These are phyloP conservation scores for Suillus spraguei DNA, from an alignment of 768 basidiomycete species.

Conservation along the genomic window DNA sequence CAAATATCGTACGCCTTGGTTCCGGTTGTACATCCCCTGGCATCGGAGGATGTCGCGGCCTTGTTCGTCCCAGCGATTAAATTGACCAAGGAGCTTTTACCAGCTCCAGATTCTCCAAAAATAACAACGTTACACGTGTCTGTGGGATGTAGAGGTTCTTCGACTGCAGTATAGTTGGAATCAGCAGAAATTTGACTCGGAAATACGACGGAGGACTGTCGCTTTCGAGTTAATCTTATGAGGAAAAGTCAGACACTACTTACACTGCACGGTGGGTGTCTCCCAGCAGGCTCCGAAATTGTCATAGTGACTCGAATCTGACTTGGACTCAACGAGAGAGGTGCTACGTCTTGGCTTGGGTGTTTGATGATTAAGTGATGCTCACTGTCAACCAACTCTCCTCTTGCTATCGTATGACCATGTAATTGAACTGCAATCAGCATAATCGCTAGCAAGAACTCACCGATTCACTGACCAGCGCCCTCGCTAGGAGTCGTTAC, in stretches of 20 bases:
- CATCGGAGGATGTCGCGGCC: background rate
- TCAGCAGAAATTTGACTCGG: background rate
- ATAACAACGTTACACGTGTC: background rate
- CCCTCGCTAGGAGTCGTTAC: background rate
- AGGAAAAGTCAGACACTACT: background rate
- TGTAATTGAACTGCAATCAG: no score
- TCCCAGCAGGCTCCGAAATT: background rate
- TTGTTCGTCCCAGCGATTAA: constrained; percentile 18
- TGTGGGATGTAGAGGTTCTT: background rate
- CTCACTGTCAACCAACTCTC: no score
- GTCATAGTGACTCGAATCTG: background rate
- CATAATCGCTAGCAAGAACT: no score
- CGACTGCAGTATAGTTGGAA: background rate
- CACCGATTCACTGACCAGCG: no score
- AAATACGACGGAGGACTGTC: background rate
- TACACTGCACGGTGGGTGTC: background rate
- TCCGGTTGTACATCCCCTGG: background rate
- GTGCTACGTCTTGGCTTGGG: background rate
- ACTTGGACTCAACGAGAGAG: background rate
- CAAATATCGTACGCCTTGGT: background rate
- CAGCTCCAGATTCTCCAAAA: background rate
- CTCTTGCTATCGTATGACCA: no score
- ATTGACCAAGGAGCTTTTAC: constrained; percentile 10
- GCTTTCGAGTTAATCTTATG: background rate
- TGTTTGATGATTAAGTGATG: background rate